These are phyloP conservation scores for Leucocoprinus birnbaumii DNA, from an alignment of 768 basidiomycete species.

Conservation along the genomic window DNA sequence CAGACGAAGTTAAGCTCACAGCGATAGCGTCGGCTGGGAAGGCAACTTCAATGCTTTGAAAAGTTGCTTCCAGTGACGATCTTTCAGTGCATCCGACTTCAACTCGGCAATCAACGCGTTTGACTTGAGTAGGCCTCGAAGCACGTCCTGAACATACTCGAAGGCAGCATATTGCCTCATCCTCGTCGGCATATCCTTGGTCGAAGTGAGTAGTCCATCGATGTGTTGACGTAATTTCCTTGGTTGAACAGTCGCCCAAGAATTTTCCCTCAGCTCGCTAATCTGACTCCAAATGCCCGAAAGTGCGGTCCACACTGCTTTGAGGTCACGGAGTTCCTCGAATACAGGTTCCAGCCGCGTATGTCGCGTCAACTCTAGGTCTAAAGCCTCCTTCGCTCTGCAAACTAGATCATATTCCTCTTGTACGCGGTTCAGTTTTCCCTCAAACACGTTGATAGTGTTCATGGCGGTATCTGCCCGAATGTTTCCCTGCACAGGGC, in stretches of 20 bases:
- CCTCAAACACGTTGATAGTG: conserved; percentile 93
- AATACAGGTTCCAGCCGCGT: conserved; percentile 91
- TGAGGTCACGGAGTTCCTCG: conserved; percentile 93
- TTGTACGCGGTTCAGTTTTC: conserved; percentile 81
- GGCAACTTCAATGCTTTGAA: conserved; percentile 85
- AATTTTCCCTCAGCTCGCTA: conserved; percentile 79
- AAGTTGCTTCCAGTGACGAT: conserved; percentile 96
- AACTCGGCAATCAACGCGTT: conserved; percentile 90
- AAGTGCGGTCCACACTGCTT: conserved; percentile 98
- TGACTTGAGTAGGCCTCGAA: conserved; percentile 83
- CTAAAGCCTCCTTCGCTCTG: conserved; percentile 94
- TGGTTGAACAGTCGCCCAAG: conserved; percentile 92
- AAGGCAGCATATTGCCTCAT: conserved; percentile 99
- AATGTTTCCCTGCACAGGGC: conserved; percentile 95
- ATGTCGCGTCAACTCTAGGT: conserved; percentile 86
- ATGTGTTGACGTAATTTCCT: conserved; percentile 93
- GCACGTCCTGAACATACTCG: conserved; percentile 93
- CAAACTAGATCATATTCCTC: conserved; percentile 96
- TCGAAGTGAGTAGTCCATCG: conserved; percentile 87
- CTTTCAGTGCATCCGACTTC: conserved; percentile 95
- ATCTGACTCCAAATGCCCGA: conserved; percentile 97
- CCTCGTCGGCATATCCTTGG: conserved; percentile 97
- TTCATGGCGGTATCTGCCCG: conserved; percentile 96
- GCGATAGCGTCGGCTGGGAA: conserved; percentile 68
- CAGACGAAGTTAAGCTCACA: conserved; percentile 46